phyloP scores from a whole-genome alignment of 257 asterid species.

The Cruciata laevipes region DNA sequence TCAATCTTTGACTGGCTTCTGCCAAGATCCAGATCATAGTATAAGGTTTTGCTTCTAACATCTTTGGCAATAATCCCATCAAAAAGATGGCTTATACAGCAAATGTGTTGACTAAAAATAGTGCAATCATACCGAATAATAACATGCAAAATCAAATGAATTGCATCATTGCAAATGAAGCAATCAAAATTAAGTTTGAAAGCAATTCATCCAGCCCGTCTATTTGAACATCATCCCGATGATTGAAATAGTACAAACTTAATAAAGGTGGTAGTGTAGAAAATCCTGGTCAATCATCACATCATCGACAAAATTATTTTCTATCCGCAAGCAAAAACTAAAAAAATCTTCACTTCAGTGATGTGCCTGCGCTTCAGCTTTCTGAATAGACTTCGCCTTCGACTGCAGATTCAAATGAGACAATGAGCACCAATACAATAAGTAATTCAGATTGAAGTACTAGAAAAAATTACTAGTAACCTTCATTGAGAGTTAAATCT shows the following conservation, averaged over 20 bases:
- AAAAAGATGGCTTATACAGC: too few relatives aligned
- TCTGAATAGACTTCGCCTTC: constrained; percentile 63
- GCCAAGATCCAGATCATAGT: too few relatives aligned
- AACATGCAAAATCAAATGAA: neutral
- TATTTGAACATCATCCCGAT: constrained; percentile 12
- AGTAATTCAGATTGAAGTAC: neutral
- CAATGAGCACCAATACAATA: neutral
- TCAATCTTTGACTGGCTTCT: too few relatives aligned
- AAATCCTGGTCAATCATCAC: constrained; percentile 25
- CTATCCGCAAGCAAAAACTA: constrained; percentile 21
- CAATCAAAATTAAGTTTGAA: neutral
- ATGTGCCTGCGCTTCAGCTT: constrained; percentile 60
- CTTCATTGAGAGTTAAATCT: neutral
- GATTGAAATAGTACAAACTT: constrained; percentile 15
- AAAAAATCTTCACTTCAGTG: constrained; percentile 33
- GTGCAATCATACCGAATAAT: neutral
- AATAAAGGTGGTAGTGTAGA: constrained; percentile 21
- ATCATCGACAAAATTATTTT: constrained; percentile 35
- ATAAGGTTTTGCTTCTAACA: too few relatives aligned
- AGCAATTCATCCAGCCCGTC: constrained; percentile 9
- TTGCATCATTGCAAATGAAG: neutral
- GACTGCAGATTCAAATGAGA: constrained; percentile 16
- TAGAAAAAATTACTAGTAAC: neutral
- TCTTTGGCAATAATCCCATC: too few relatives aligned
- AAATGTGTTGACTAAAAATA: too few relatives aligned